Percentiles rank a stretch among this genome's conserved stretches.
Conservation (phyloP, 768 basidiomycete species). For the Amylocystis lapponica region DNA sequence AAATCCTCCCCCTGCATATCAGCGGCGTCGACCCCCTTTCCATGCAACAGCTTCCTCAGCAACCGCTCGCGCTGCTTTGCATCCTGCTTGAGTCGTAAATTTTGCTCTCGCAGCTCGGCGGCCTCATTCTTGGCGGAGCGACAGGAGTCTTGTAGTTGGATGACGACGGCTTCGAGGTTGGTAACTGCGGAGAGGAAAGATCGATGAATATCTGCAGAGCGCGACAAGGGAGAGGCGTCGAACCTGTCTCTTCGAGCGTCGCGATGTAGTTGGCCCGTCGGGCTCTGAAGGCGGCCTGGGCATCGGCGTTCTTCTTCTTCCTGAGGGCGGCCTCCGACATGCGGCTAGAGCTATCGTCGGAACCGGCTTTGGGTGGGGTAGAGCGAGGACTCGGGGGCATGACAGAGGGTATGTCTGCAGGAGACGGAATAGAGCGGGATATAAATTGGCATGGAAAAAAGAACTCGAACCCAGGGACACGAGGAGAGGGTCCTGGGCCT, state of each 20-base stretch:
- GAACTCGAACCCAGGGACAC: slow-evolving; percentile 61
- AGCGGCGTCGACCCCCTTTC: slow-evolving; percentile 5
- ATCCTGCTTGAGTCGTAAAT: slow-evolving; percentile 56
- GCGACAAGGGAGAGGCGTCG: slow-evolving; percentile 12
- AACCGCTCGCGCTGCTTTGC: slow-evolving; percentile 68
- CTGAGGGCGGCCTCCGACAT: slow-evolving; percentile 65
- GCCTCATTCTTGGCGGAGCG: slow-evolving; percentile 59
- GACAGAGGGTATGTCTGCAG: slow-evolving; percentile 3
- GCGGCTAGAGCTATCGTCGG: slow-evolving; percentile 36
- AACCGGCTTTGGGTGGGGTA: slow-evolving; percentile 29
- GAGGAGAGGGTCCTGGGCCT: slow-evolving; percentile 39
- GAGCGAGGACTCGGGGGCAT: slow-evolving; percentile 23
- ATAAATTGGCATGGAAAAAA: slow-evolving; percentile 46
- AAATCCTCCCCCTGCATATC: slow-evolving; percentile 47
- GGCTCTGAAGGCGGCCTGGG: slow-evolving; percentile 80
- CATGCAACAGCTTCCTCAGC: slow-evolving; percentile 65
- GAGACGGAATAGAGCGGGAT: slow-evolving; percentile 17
- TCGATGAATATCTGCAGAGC: slow-evolving; percentile 10
- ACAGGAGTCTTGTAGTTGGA: slow-evolving; percentile 78
- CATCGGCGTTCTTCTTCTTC: slow-evolving; percentile 88
- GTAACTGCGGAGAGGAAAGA: slow-evolving; percentile 40
- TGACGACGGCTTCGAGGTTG: slow-evolving; percentile 77
- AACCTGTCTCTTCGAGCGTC: slow-evolving; percentile 76
- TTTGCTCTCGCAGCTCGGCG: slow-evolving; percentile 60
- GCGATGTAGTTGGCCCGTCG: slow-evolving; percentile 82